Evolutionary conservation across 768 basidiomycete genomes (phyloP), one percentile per base, ranked within the genome.

Genomic region (Mycena pura): DNA sequence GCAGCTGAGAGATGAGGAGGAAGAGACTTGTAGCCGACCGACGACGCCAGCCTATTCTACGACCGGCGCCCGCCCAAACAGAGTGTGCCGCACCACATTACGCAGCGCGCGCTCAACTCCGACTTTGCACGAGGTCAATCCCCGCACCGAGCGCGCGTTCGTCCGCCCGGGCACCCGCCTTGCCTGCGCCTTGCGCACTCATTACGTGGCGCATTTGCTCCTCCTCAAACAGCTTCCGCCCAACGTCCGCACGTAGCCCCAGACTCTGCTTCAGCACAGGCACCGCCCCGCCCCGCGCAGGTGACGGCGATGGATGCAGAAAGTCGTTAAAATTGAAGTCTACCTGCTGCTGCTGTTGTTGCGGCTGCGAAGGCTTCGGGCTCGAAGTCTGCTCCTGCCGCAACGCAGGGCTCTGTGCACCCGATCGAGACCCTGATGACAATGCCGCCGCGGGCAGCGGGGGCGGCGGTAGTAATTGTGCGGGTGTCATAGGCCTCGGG

Each of bases 271-370:
- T 22, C 74, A 63, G 45, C 73, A 70, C 29, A 68, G 76, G 10
- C 68, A 68, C 44, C 2, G 70, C n/a, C n/a, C n/a, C 57, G 14
- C 73, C 76, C 15, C 80, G 72, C 13, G 80, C 77, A 6, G 87
- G 86, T 3, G 87, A 86, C 14, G 88, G 88, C 24, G 89, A 90
- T 34, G 87, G 86, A 65, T 91, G 86, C 69, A 91, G 85, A 70
- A 86, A 92, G 57, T 91, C 90, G 64, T 82, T 83, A 59, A 90
- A 78, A 71, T 90, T 88, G 74, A 91, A 90, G 15, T 83, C 73
- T 67, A 74, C 66, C 15, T 39, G 46, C 29, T 40, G 36, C 19
- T 51, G 39, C 46, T 51, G 62, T 22, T 9, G 32, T n/a, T 49
- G 50, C 21, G 45, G 44, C 50, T 57, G 55, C 24, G 55, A 55